A percentile compares a stretch with the other conserved stretches of the same genome.
Conservation (phyloP, 768 basidiomycete genomes). For the Boletus eberwhitei region DNA sequence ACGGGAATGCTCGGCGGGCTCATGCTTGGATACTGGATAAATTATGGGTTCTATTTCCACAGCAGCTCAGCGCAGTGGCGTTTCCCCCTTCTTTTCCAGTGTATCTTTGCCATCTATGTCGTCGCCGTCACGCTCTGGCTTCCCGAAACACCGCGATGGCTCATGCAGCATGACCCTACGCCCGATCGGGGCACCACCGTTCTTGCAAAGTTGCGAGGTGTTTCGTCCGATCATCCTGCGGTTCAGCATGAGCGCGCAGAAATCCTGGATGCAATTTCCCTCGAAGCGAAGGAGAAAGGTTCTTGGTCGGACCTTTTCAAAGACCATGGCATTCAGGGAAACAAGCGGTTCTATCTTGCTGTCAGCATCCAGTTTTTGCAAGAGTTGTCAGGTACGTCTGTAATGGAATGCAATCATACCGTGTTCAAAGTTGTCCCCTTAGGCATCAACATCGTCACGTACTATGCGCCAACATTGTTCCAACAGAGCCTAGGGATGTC, state of each 20-base stretch:
- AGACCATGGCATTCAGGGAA: not conserved
- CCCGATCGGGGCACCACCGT: not conserved
- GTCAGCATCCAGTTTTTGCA: not conserved
- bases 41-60: slow-evolving; percentile 14
- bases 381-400: not conserved
- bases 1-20: slow-evolving; percentile 14
- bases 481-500: not conserved
- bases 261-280: not conserved
- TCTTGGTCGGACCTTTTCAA: not conserved
- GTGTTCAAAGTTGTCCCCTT: not conserved
- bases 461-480: not conserved
- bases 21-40: slow-evolving; percentile 14
- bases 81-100: not conserved
- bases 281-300: not conserved
- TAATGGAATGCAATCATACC: not conserved
- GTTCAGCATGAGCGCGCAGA: not conserved
- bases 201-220: not conserved
- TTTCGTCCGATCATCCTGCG: not conserved
- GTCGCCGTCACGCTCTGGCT: not conserved
- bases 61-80: slow-evolving; percentile 10
- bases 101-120: not conserved
- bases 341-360: not conserved
- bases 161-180: not conserved
- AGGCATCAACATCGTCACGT: not conserved
- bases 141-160: not conserved